A percentile compares a stretch with the other conserved stretches of the same genome.
Evolutionary conservation across 495 filamentous ascomycete species (phyloP).

Genomic region (Rusavskia elegans): DNA sequence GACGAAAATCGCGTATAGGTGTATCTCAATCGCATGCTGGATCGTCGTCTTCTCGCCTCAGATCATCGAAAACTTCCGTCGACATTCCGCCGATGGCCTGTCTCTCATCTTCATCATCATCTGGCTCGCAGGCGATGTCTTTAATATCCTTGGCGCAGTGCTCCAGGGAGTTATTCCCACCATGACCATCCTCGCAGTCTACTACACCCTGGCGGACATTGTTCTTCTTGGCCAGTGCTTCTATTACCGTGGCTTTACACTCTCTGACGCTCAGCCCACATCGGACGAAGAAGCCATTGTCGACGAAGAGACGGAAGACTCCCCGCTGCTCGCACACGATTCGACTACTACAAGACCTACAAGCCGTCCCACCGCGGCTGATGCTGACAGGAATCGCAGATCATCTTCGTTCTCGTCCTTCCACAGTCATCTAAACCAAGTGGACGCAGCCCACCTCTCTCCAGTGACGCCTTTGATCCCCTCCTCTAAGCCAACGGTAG

Average conservation of each 20-base stretch:
- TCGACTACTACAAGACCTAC: not conserved
- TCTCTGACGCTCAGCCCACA: slow-evolving; percentile 28
- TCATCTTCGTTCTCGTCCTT: slow-evolving; percentile 16
- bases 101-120: slow-evolving; percentile 79
- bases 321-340: slow-evolving; percentile 8
- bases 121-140: slow-evolving; percentile 88
- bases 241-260: slow-evolving; percentile 77
- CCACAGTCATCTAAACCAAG: slow-evolving; percentile 12
- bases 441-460: slow-evolving; percentile 56
- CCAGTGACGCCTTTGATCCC: slow-evolving; percentile 59
- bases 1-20: slow-evolving; percentile 31
- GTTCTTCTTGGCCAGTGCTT: slow-evolving; percentile 80
- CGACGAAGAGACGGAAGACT: slow-evolving; percentile 8
- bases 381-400: not conserved
- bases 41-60: slow-evolving; percentile 95
- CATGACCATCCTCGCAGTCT: slow-evolving; percentile 89
- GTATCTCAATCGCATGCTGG: slow-evolving; percentile 94
- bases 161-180: slow-evolving; percentile 91
- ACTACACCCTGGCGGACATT: slow-evolving; percentile 88
- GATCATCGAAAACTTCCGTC: slow-evolving; percentile 86
- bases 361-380: slow-evolving; percentile 3
- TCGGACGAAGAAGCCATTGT: slow-evolving; percentile 6
- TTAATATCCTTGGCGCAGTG: slow-evolving; percentile 86
- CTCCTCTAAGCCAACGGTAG: slow-evolving; percentile 15
- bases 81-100: slow-evolving; percentile 73